Evolutionary conservation across 352 stramenopile genomes (phyloP), one percentile per base, ranked within the genome.

Genomic region (Phytophthora syringae): DNA sequence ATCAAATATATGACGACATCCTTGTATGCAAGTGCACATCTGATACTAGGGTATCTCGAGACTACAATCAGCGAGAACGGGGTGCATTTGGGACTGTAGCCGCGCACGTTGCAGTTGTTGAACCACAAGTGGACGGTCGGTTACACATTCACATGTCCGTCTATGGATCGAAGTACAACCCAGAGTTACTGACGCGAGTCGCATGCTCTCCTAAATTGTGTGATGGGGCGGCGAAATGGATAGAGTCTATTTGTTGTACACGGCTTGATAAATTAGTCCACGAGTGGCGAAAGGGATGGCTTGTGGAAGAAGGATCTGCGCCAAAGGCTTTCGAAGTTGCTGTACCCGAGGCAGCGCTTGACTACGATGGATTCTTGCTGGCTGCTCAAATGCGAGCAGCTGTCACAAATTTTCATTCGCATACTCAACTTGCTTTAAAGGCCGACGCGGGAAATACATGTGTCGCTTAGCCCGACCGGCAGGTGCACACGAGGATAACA

Each of bases 371-470:
- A 6, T 67, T 60, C 25, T 6, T 32, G 7, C 11, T 11, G 3
- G 60, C 43, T 6, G 60, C 52, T 1, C 32, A 64, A 22, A 49
- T 37, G n/a, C 44, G 52, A 5, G 25, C 16, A 13, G 30, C 27
- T 6, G 16, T 16, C 20, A 72, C 56, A 1, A 72, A 72, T 43
- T 52, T 60, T 13, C 64, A 72, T 36, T 42, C 22, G 3, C 67
- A 71, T 27, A 62, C 28, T 15, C 24, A 40, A 71, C 61, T 1
- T 76, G 67, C 18, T 52, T 25, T n/a, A 71, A 76, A 27, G 57
- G 52, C 0, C 18, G 13, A 1, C 37, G 67, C 4, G 57, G 60
- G 5, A 55, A 62, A 9, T 65, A 65, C n/a, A 62, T 60, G 47
- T 71, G 60, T 34, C 56, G 56, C 5, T n/a, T 76, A 0, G 43